Evolutionary conservation across 768 basidiomycete species (phyloP).

Genomic region (Pleurotus eryngii): DNA sequence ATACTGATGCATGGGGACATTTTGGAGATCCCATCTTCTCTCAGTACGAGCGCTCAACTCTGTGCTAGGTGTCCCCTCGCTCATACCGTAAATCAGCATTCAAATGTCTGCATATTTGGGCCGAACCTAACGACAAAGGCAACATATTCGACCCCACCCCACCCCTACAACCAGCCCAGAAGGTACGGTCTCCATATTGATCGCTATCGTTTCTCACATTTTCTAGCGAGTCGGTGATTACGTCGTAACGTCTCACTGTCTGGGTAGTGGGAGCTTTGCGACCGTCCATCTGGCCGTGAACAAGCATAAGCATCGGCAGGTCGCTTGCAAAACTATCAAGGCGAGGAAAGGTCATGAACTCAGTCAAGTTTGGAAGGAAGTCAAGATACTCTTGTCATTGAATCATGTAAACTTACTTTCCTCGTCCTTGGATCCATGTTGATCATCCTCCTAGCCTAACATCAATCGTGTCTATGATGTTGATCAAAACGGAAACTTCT

Average conservation of each 20-base stretch:
- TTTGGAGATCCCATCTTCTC: conserved; percentile 63
- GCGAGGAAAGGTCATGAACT: conserved; percentile 57
- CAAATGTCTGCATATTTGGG: conserved; percentile 58
- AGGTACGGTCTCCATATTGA: conserved; percentile 33
- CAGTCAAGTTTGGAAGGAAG: conserved; percentile 70
- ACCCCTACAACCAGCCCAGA: conserved; percentile 49
- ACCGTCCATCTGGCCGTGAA: conserved; percentile 79
- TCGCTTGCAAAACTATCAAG: conserved; percentile 82
- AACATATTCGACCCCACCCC: conserved; percentile 62
- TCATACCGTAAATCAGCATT: conserved; percentile 43
- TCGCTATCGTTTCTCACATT: background rate
- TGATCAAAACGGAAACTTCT: conserved; percentile 56
- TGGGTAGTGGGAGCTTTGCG: conserved; percentile 81
- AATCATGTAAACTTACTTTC: conserved; percentile 53
- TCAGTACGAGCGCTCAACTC: conserved; percentile 36
- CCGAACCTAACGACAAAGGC: conserved; percentile 47
- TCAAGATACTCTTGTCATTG: conserved; percentile 65
- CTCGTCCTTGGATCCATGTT: background rate
- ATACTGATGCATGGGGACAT: conserved; percentile 78
- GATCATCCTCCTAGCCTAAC: conserved; percentile 53
- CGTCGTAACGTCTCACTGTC: conserved; percentile 72
- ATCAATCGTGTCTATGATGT: conserved; percentile 78
- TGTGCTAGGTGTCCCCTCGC: background rate
- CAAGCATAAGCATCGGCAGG: conserved; percentile 59
- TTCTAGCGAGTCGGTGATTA: conserved; percentile 61